These are phyloP conservation scores for Populus tremula DNA, from an alignment of 345 rosid genomes.

Conservation along the genomic window DNA sequence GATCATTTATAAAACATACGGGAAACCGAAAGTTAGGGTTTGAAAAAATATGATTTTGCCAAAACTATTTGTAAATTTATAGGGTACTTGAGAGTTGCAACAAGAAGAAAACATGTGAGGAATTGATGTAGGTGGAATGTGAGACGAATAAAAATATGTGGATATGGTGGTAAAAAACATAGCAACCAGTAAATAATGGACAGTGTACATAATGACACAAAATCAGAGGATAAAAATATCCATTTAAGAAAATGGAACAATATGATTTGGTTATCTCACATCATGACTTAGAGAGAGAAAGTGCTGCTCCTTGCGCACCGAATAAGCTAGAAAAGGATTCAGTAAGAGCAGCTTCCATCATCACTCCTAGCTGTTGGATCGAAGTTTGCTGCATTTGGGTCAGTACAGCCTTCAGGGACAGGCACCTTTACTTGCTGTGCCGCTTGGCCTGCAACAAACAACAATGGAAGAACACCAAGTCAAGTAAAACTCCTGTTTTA, in stretches of 20 bases:
- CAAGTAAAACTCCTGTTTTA: neutral
- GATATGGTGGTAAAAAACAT: neutral
- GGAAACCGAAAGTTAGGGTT: too few relatives aligned
- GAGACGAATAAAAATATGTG: neutral
- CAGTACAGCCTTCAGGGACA: slow-evolving; percentile 85
- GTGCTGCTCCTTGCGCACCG: neutral
- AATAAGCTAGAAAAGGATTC: slow-evolving; percentile 15
- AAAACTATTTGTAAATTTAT: neutral
- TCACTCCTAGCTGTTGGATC: slow-evolving; percentile 96
- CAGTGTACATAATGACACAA: slow-evolving; percentile 2
- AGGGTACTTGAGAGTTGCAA: neutral
- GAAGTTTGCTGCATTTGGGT: slow-evolving; percentile 58
- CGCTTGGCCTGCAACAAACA: slow-evolving; percentile 56
- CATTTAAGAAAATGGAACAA: neutral
- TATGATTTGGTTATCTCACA: slow-evolving; percentile 1
- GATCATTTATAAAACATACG: too few relatives aligned
- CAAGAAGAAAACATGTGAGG: neutral
- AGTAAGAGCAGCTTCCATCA: slow-evolving; percentile 79
- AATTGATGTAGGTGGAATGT: neutral
- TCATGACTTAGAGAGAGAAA: slow-evolving; percentile 2
- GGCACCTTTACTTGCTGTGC: slow-evolving; percentile 78
- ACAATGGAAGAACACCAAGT: neutral
- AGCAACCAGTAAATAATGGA: neutral
- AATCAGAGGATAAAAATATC: slow-evolving; percentile 6
- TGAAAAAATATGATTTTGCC: neutral